phyloP scores from a whole-genome alignment of 2,329 filamentous ascomycete species.

The Paecilomyces dactylethromorphus region DNA sequence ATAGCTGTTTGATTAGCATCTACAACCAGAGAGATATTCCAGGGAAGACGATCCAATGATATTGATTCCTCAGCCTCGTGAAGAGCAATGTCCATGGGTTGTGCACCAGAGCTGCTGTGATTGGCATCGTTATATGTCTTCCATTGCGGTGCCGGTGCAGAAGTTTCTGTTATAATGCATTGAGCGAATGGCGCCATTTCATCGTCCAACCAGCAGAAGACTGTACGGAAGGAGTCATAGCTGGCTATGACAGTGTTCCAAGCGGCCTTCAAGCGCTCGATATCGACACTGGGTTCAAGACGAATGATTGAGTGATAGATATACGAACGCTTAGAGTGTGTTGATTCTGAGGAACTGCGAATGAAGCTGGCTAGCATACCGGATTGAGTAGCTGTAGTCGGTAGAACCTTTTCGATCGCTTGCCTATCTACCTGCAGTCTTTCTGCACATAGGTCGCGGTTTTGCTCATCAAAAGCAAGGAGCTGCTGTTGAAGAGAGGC shows the following conservation, averaged over 20 bases:
- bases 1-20: conserved; percentile 7
- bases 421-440: conserved; percentile 8
- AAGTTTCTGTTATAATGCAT: conserved; percentile 17
- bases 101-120: conserved; percentile 9
- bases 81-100: conserved; percentile 12
- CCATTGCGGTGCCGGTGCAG: conserved; percentile 9
- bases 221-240: conserved; percentile 27
- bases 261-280: conserved; percentile 15
- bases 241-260: conserved; percentile 16
- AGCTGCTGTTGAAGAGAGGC: conserved; percentile 3
- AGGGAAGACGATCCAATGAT: conserved; percentile 11
- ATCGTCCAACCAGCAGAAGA: conserved; percentile 27
- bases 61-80: conserved; percentile 14
- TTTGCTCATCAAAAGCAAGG: conserved; percentile 12
- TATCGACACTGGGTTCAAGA: conserved; percentile 15
- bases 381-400: conserved; percentile 28
- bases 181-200: conserved; percentile 29
- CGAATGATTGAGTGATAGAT: conserved; percentile 24
- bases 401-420: conserved; percentile 22
- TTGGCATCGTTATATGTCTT: conserved; percentile 9
- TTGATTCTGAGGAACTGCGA: conserved; percentile 11
- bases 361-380: conserved; percentile 29
- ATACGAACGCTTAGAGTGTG: conserved; percentile 17
- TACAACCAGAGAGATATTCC: conserved; percentile 16
- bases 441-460: conserved; percentile 12